Evolutionary conservation across 805 yeast species (phyloP).

Genomic region (Ogataea parapolymorpha): DNA sequence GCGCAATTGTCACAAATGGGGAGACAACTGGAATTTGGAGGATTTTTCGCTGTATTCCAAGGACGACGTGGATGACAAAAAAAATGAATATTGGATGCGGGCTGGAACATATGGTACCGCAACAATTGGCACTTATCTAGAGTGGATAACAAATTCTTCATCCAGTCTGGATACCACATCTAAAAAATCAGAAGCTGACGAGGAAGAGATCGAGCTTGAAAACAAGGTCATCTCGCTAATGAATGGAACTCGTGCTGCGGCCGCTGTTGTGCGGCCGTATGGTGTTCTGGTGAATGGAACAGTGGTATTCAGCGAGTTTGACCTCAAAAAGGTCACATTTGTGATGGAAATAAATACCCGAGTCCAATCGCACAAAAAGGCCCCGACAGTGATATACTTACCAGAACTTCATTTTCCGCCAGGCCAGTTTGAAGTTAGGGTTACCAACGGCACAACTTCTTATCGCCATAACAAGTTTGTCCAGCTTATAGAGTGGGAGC

Average conservation of each 20-base stretch:
- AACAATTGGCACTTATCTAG: constrained; percentile 23
- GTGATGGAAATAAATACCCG: constrained; percentile 41
- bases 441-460: constrained; percentile 48
- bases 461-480: constrained; percentile 48
- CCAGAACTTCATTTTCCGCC: constrained; percentile 71
- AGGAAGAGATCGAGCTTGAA: constrained; percentile 15
- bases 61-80: constrained; percentile 44
- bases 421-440: constrained; percentile 45
- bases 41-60: constrained; percentile 85
- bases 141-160: constrained; percentile 19
- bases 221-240: constrained; percentile 13
- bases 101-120: constrained; percentile 15
- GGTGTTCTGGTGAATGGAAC: constrained; percentile 63
- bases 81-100: constrained; percentile 12
- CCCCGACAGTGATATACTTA: constrained; percentile 60
- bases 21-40: constrained; percentile 92
- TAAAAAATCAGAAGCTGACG: constrained; percentile 10
- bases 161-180: constrained; percentile 8
- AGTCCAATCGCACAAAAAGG: constrained; percentile 7
- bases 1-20: constrained; percentile 74
- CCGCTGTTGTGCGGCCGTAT: constrained; percentile 76
- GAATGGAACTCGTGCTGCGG: constrained; percentile 68
- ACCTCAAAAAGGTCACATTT: constrained; percentile 46
- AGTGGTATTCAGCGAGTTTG: constrained; percentile 54
- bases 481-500: constrained; percentile 72